A percentile compares a stretch with the other conserved stretches of the same genome.
These are phyloP conservation scores for Diaporthe citri DNA, from an alignment of 2,329 filamentous ascomycete genomes.

Conservation along the genomic window DNA sequence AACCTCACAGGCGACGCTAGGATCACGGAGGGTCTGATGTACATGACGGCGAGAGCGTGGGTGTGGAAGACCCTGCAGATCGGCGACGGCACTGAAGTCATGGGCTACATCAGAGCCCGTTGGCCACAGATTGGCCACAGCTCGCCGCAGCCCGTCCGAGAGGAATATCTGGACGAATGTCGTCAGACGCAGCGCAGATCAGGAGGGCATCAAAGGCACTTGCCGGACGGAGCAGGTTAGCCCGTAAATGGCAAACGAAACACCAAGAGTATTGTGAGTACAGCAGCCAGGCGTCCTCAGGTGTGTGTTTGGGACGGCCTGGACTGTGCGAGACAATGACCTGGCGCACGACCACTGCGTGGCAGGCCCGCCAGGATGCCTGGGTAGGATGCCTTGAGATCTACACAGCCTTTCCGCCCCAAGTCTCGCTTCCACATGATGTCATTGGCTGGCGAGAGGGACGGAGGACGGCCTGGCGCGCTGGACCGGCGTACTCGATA, in stretches of 20 bases:
- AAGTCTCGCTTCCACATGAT: slow-evolving; percentile 42
- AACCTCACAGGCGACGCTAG: slow-evolving; percentile 34
- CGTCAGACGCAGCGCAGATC: slow-evolving; percentile 24
- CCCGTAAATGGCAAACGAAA: slow-evolving; percentile 2
- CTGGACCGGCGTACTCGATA: slow-evolving; percentile 27
- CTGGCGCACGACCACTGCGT: neutral
- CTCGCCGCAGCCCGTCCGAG: slow-evolving; percentile 5
- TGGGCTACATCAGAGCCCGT: slow-evolving; percentile 39
- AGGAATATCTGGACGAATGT: slow-evolving; percentile 26
- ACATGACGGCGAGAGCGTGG: slow-evolving; percentile 23
- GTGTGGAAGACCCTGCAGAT: slow-evolving; percentile 45
- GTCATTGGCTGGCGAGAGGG: slow-evolving; percentile 42
- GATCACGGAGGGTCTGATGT: slow-evolving; percentile 37
- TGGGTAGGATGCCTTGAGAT: slow-evolving; percentile 36
- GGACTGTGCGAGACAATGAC: slow-evolving; percentile 19
- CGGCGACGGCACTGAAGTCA: slow-evolving; percentile 41
- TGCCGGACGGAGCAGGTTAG: slow-evolving; percentile 27
- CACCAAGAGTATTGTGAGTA: neutral
- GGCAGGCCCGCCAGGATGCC: slow-evolving; percentile 13
- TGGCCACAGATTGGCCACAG: slow-evolving; percentile 37
- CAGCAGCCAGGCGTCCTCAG: neutral
- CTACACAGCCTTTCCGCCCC: slow-evolving; percentile 34
- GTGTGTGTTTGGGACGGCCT: neutral
- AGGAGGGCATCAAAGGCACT: slow-evolving; percentile 1
- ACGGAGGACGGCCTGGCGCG: slow-evolving; percentile 27